A percentile compares a stretch with the other conserved stretches of the same genome.
Conservation (phyloP, 306 rosid genomes). For the Quercus variabilis region DNA sequence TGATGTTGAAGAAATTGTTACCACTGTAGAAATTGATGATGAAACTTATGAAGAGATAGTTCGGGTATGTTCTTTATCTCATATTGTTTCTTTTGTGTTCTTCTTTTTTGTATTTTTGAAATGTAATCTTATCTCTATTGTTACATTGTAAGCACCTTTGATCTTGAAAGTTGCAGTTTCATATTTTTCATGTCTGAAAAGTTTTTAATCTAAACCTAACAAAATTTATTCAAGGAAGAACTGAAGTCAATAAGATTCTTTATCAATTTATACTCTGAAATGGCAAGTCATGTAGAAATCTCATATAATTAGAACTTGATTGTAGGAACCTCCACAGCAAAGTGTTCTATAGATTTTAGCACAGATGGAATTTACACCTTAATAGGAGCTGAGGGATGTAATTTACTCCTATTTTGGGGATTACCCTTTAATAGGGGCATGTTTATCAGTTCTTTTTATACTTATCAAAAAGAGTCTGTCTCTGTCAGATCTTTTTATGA, state of each 20-base stretch:
- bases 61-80: conserved; percentile 59
- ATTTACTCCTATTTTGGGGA: too few relatives aligned
- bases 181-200: not conserved
- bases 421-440: too few relatives aligned
- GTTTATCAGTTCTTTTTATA: too few relatives aligned
- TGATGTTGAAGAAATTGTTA: conserved; percentile 92
- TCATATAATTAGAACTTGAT: too few relatives aligned
- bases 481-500: too few relatives aligned
- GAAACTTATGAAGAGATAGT: conserved; percentile 99
- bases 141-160: not conserved
- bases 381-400: not conserved
- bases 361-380: not conserved
- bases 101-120: not conserved
- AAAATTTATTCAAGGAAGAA: not conserved
- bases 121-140: not conserved
- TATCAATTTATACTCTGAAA: too few relatives aligned
- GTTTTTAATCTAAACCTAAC: not conserved
- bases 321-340: too few relatives aligned
- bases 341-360: too few relatives aligned
- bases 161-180: not conserved
- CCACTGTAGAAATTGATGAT: conserved; percentile 93
- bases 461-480: too few relatives aligned
- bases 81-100: not conserved
- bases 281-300: too few relatives aligned
- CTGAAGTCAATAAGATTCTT: too few relatives aligned